These are phyloP conservation scores for Euptelea pleiosperma DNA, from an alignment of 164 flowering plant species.

Conservation along the genomic window DNA sequence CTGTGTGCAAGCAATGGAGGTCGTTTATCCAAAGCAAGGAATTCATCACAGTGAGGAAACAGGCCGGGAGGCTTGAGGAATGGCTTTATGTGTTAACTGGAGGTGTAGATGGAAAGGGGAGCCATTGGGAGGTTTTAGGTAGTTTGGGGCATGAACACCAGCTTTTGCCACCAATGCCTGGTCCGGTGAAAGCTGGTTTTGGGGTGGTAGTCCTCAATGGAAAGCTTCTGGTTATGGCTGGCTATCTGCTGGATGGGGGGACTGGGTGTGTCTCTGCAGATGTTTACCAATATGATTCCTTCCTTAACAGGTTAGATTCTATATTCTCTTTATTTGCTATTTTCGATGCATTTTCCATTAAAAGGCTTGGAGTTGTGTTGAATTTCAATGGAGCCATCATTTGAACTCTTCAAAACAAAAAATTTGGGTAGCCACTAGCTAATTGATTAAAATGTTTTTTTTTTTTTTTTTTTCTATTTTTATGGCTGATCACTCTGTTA, in stretches of 20 bases:
- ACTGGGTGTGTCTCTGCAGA: conserved; percentile 53
- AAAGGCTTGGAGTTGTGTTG: not conserved
- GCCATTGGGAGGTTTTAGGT: conserved; percentile 89
- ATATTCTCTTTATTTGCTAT: not conserved
- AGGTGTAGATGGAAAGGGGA: conserved; percentile 55
- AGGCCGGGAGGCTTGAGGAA: conserved; percentile 75
- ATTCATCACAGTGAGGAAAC: conserved; percentile 61
- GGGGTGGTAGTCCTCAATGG: conserved; percentile 74
- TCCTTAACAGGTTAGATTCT: conserved; percentile 73
- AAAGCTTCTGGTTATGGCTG: conserved; percentile 84
- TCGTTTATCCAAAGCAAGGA: conserved; percentile 76
- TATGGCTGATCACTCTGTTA: too few species aligned
- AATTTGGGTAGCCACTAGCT: too few species aligned
- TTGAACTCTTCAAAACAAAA: not conserved
- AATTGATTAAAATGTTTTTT: too few species aligned
- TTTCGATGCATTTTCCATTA: not conserved
- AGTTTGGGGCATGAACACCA: conserved; percentile 42
- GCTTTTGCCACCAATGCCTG: conserved; percentile 77
- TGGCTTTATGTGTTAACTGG: conserved; percentile 77
- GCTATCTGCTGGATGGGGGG: conserved; percentile 48
- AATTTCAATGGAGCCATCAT: not conserved
- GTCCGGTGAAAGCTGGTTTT: conserved; percentile 60
- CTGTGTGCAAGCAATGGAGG: conserved; percentile 80
- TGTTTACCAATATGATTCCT: conserved; percentile 82
- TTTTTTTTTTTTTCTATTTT: too few species aligned